Conservation (phyloP, 2,329 filamentous ascomycete species). For the Pseudogymnoascus sp. region DNA sequence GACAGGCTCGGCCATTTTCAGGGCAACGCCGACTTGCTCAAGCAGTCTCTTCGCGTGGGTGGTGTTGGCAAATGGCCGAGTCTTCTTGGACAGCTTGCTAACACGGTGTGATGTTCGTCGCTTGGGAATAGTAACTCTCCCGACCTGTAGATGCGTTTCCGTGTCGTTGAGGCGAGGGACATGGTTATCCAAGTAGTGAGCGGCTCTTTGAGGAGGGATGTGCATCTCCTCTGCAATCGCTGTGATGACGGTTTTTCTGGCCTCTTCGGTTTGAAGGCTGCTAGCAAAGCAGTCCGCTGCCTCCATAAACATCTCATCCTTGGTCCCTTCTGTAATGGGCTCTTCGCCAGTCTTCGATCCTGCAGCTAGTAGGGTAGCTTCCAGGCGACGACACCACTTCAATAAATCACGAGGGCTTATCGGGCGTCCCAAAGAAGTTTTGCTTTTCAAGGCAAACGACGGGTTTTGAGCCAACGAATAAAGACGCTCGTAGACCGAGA, state of each 20-base stretch:
- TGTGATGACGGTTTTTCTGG: slow-evolving; percentile 52
- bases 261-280: slow-evolving; percentile 59
- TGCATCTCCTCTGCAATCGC: slow-evolving; percentile 81
- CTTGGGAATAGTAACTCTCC: slow-evolving; percentile 53
- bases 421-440: slow-evolving; percentile 42
- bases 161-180: slow-evolving; percentile 61
- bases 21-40: slow-evolving; percentile 78
- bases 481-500: slow-evolving; percentile 50
- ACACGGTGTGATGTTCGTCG: slow-evolving; percentile 43
- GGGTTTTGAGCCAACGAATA: slow-evolving; percentile 36
- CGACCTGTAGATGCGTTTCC: slow-evolving; percentile 52
- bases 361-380: slow-evolving; percentile 52
- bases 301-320: slow-evolving; percentile 86
- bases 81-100: slow-evolving; percentile 43
- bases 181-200: slow-evolving; percentile 68
- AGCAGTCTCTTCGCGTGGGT: slow-evolving; percentile 75
- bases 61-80: slow-evolving; percentile 77
- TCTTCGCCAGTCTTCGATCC: slow-evolving; percentile 61
- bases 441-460: slow-evolving; percentile 39
- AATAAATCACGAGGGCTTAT: slow-evolving; percentile 71
- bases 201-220: slow-evolving; percentile 70
- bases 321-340: slow-evolving; percentile 60
- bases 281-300: slow-evolving; percentile 88
- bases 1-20: slow-evolving; percentile 79
- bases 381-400: slow-evolving; percentile 80